phyloP scores from a whole-genome alignment of 23 red algal species.

The Cyanidioschyzon merolae region DNA sequence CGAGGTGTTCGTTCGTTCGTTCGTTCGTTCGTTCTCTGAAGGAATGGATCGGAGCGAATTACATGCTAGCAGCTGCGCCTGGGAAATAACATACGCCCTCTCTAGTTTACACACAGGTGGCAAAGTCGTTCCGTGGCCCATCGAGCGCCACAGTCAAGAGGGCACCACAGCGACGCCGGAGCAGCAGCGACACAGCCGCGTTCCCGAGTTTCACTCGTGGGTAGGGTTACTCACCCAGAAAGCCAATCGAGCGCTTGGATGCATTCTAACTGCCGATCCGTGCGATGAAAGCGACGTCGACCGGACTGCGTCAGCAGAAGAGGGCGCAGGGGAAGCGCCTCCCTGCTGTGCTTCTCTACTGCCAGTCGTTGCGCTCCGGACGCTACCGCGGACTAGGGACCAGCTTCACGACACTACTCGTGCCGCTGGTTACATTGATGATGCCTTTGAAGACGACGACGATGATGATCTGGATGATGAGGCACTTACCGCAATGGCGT shows the following conservation, averaged over 20 bases:
- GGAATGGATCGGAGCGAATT: too few relatives aligned
- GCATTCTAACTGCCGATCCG: not conserved
- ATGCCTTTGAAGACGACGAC: too few relatives aligned
- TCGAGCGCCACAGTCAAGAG: too few relatives aligned
- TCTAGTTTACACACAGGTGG: not conserved
- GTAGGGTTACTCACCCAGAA: not conserved
- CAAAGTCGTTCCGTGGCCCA: not conserved
- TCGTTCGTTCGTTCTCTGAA: too few relatives aligned
- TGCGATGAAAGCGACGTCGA: not conserved
- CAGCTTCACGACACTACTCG: too few relatives aligned
- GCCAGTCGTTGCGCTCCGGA: not conserved
- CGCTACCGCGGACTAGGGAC: too few relatives aligned
- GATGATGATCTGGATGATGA: not conserved
- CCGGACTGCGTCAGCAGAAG: not conserved
- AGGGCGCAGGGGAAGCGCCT: not conserved
- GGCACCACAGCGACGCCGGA: too few relatives aligned
- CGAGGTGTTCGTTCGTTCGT: too few relatives aligned
- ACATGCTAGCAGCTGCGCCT: not conserved
- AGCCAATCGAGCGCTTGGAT: not conserved
- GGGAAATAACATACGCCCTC: not conserved
- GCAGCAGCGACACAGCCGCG: too few relatives aligned
- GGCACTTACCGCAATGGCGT: not conserved
- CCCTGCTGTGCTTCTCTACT: not conserved
- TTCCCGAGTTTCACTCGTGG: not conserved
- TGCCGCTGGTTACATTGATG: too few relatives aligned